Evolutionary conservation across 1,284 basidiomycete species (phyloP).

Genomic region (Ustilago nuda): DNA sequence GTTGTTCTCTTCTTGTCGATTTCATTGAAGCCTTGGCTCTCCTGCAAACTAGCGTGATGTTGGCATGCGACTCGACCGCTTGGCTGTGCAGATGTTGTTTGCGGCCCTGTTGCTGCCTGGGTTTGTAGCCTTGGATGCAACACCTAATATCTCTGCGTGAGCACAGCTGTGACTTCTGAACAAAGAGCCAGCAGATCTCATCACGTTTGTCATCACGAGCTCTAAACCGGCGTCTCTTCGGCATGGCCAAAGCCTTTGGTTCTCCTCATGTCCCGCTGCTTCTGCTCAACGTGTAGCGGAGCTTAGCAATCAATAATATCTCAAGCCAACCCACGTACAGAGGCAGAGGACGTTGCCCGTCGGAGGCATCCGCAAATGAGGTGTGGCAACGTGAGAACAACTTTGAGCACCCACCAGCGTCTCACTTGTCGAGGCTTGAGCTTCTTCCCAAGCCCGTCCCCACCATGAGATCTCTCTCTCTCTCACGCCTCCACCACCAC

Average conservation of each 20-base stretch:
- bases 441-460: not conserved
- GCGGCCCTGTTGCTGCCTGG: no score
- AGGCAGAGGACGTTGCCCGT: not conserved
- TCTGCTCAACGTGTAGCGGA: not conserved
- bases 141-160: not conserved
- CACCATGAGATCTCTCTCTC: constrained; percentile 2
- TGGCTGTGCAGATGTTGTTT: not conserved
- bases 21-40: not conserved
- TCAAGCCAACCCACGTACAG: not conserved
- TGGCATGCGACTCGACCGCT: not conserved
- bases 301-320: not conserved
- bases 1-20: no score
- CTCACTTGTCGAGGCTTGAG: not conserved
- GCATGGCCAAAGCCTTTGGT: not conserved
- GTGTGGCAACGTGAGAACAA: not conserved
- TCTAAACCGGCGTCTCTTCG: not conserved
- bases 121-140: no score
- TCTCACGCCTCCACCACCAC: not conserved
- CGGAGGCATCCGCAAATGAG: constrained; percentile 3
- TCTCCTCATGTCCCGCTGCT: not conserved
- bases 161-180: not conserved
- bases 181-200: not conserved
- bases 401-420: not conserved
- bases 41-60: not conserved
- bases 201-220: constrained; percentile 11